Evolutionary conservation across 352 stramenopile species (phyloP).

Genomic region (Phytophthora ohioensis): DNA sequence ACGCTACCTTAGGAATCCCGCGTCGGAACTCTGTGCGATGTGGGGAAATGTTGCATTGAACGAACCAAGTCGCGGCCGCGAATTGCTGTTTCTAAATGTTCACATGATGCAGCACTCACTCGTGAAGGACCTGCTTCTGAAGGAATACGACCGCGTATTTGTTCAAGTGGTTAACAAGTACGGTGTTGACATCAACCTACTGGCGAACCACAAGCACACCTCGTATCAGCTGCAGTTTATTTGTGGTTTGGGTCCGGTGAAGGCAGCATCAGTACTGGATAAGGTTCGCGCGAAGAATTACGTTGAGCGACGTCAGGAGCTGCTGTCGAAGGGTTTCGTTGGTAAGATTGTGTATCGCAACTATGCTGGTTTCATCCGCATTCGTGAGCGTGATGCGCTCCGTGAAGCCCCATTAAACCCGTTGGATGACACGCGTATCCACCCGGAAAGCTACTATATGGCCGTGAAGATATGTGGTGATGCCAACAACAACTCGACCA

Average conservation of each 20-base stretch:
- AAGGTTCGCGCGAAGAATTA: constrained; percentile 88
- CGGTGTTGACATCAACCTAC: constrained; percentile 89
- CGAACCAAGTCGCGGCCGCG: constrained; percentile 78
- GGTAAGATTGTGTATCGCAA: constrained; percentile 91
- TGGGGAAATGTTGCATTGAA: constrained; percentile 86
- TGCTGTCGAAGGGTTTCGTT: constrained; percentile 85
- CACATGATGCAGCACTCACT: constrained; percentile 89
- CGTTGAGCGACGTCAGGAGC: constrained; percentile 86
- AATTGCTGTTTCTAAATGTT: constrained; percentile 88
- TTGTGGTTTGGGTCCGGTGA: constrained; percentile 83
- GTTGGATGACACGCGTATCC: constrained; percentile 89
- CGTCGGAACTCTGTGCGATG: constrained; percentile 86
- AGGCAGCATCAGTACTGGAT: constrained; percentile 81
- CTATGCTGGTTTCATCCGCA: constrained; percentile 88
- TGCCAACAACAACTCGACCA: constrained; percentile 92
- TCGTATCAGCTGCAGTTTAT: constrained; percentile 92
- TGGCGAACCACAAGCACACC: constrained; percentile 90
- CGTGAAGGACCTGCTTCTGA: constrained; percentile 86
- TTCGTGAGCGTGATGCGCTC: constrained; percentile 86
- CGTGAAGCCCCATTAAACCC: constrained; percentile 88
- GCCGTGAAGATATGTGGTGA: constrained; percentile 92
- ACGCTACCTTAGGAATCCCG: constrained; percentile 86
- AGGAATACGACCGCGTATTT: constrained; percentile 90
- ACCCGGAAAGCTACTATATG: constrained; percentile 93
- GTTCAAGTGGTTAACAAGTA: constrained; percentile 89